Evolutionary conservation across 2,329 filamentous ascomycete species (phyloP), one percentile per base, ranked within the genome.

Genomic region (Fusarium illudens): DNA sequence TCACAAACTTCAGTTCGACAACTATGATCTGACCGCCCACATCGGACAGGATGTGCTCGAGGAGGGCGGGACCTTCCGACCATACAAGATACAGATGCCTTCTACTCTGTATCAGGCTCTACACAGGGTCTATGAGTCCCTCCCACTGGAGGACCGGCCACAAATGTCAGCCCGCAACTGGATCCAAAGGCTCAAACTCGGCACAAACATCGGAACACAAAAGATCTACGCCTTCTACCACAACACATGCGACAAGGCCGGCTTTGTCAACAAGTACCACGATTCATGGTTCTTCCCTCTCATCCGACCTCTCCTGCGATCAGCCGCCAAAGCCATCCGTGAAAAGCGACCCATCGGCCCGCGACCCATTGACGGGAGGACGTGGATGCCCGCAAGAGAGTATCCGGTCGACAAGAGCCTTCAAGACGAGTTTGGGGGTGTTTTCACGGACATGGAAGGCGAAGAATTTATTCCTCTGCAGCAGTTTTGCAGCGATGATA

Each of bases 1-100:
- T 39, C 80, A 78, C 54, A 77, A 80, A 27, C 81, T 84, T 0
- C 71, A 77, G 4, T 73, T 76, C 33, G 85, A 84, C 72, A 60
- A 73, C 15, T 78, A 81, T 42, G 74, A 80, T 32, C 75, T 80
- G 65, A 76, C 50, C 83, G 84, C 76, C 33, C 73, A 22, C 75
- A 80, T 72, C 6, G 49, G 29, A 2, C 22, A 70, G 2, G 66
- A 71, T 17, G 20, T 48, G 1, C n/a, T 64, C 0, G 46, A 68
- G 4, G 66, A 67, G 22, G 60, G 53, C 1, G 13, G 46, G 3
- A 19, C 6, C 7, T 66, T 66, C 29, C 32, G 34, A 2, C 65
- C 66, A 19, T 71, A 62, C 44, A 54, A 54, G 10, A 70, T 74
- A 4, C 71, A 72, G 12, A 73, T 71, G 72, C 71, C 71, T 2